Base-by-base conservation (phyloP, 192 early-diverging fungal genomes). In the Piromyces finnis region DNA sequence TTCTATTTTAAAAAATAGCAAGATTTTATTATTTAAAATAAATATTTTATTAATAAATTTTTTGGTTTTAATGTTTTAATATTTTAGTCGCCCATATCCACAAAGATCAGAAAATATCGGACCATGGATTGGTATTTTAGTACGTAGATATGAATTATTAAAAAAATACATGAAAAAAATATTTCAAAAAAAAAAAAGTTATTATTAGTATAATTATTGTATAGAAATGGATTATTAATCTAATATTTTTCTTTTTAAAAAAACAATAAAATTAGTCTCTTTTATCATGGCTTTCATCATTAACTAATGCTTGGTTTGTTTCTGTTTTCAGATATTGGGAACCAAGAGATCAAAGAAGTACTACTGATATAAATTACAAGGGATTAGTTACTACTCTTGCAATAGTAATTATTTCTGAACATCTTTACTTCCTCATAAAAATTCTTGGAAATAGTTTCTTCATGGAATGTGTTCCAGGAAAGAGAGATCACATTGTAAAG, bases 81-180 rank as follows among this genome's bases (percentile, higher is more conserved):
- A 28, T n/a, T 16, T 28, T 37, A 88, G 93, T 79, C 88, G 94
- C 18, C 93, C 94, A 0, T 88, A 90, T 78, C 92, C 94, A 14
- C 82, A 88, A 29, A 85, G 93, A 18, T 89, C 91, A 32, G 92
- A 94, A 80, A 88, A 90, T 41, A 93, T 94, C 80, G 92, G 92
- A 26, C 93, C 94, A 28, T 95, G 94, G 94, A 78, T 92, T 27
- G 84, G 87, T 39, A 92, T 88, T 36, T 83, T 95, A 83, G 78
- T 87, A 39, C 7, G 37, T 39, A 39, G 15, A 39, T 15, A 15
- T 39, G 7, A 39, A 7, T 7, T 35, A 35, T 35, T 7, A 7
- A 7, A 35, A 7, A 35, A 35, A 35, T 7, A 7, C 12, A 35
- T 35, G 3, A 7, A 35, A 35, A 7, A 35, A 7, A 7, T 35